Evolutionary conservation across 2,329 filamentous ascomycete species (phyloP), one percentile per base, ranked within the genome.

Genomic region (Macrophomina pseudophaseolina): DNA sequence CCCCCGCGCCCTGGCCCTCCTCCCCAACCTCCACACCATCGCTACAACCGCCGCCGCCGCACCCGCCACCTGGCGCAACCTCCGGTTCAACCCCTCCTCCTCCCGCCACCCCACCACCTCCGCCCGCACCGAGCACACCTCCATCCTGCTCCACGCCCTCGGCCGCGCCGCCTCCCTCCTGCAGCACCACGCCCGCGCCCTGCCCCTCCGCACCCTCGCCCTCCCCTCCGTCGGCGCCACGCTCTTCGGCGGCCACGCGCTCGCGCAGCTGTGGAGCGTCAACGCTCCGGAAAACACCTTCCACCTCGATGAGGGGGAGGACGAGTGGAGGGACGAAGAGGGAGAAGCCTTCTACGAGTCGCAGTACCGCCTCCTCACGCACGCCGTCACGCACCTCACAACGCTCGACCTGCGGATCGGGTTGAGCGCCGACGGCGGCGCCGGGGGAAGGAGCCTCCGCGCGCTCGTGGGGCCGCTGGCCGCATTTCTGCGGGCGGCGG

Each of bases 61-160:
- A 59, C 35, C 56, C 14, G 4, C 56, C 56, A 32, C 30, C 40
- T 59, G 56, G 56, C 56, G 56, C 56, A 18, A n/a, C 40, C 56
- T 59, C 28, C 4, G n/a, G 28, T 59, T 59, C 40, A 11, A 23
- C 14, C 14, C 23, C 42, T 8, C 40, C 56, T 28, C 40, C 46
- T 4, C 56, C 56, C 3, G 56, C 23, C 23, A 59, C 12, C 56
- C 40, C 3, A 40, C 56, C 7, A 16, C n/a, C 40, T 32, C 28
- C 16, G 28, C 46, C 14, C 42, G 46, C 12, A 35, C 40, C 40
- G 16, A 12, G 23, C 40, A 59, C 40, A 23, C 33, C 40, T 59
- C 56, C 7, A 46, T 40, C 56, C 56, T 59, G 4, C 8, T 59
- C 14, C 56, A 59, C 56, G 40, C 40, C 3, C 40, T 59, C 16